Base-by-base conservation (phyloP, 257 asterid species). In the Nicotiana attenuata region DNA sequence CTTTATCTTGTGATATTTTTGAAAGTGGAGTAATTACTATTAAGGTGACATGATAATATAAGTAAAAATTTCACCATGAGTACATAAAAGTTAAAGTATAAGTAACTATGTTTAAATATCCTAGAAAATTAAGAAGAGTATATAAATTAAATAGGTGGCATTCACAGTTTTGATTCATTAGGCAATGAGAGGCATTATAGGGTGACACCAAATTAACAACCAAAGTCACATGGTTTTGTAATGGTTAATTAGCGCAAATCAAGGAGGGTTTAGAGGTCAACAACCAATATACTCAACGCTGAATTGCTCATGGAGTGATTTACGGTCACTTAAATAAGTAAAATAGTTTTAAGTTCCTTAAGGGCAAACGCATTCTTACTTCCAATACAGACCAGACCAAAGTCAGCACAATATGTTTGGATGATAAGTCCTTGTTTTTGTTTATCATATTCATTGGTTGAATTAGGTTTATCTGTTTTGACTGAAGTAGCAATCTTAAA, bases 211-310 rank as follows among this genome's bases (percentile, higher is more conserved):
- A 14, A 15, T 3, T 11, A 15, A 52, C 19, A 17, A 57, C 63
- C 9, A 41, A 69, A 41, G 35, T 71, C 20, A 28, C 45, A 65
- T 65, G 73, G 19, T 63, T 24, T 61, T 22, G 35, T 22, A 20
- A 33, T 9, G 55, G 33, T 41, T 38, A 38, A 71, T 71, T 71
- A 71, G 78, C 78, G 28, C 3, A 41, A 71, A 71, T 71, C 24
- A 71, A 69, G 59, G 78, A 69, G 77, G 33, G 28, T 69, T 69
- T 69, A 69, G 13, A 41, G 57, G n/a, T 41, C 20, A 68, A 68
- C 56, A 38, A 68, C 77, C 77, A 68, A 33, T 33, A 66, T 33
- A 17, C 76, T 66, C 52, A 9, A 66, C 2, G 17, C 22, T 33
- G 55, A 67, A 35, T 38, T 38, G 0, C 77, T 69, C 5, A 69